Evolutionary conservation across 2,329 filamentous ascomycete genomes (phyloP).

Genomic region (Sphaerulina populicola): DNA sequence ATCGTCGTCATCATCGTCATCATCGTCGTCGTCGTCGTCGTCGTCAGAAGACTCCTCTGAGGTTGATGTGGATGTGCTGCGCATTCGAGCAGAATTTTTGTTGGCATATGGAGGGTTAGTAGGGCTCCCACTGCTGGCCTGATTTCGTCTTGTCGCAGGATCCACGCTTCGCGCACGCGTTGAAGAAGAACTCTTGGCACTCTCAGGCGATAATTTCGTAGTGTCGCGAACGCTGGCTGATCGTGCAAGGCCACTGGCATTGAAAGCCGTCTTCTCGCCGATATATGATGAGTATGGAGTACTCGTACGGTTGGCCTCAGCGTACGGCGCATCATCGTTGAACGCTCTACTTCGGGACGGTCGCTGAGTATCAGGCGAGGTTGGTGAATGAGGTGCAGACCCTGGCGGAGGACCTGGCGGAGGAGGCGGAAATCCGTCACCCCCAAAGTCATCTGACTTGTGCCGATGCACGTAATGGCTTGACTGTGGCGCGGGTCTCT

Average conservation of each 20-base stretch:
- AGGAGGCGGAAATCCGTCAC: slow-evolving; percentile 27
- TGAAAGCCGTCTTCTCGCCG: slow-evolving; percentile 52
- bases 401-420: slow-evolving; percentile 35
- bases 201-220: slow-evolving; percentile 24
- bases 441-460: slow-evolving; percentile 27
- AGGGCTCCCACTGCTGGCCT: slow-evolving; percentile 5
- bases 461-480: slow-evolving; percentile 26
- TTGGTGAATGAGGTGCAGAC: slow-evolving; percentile 25
- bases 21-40: slow-evolving; percentile 1
- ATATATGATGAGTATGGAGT: slow-evolving; percentile 48
- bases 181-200: slow-evolving; percentile 25
- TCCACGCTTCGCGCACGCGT: slow-evolving; percentile 14
- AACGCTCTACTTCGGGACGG: slow-evolving; percentile 25
- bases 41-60: slow-evolving; percentile 3
- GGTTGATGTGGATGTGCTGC: slow-evolving; percentile 4
- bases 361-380: slow-evolving; percentile 32
- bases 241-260: slow-evolving; percentile 43
- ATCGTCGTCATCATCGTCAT: slow-evolving; percentile 5
- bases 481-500: slow-evolving; percentile 43
- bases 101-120: neutral
- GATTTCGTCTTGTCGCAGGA: slow-evolving; percentile 12
- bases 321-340: slow-evolving; percentile 36
- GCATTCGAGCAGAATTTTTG: slow-evolving; percentile 9
- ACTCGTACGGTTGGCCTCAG: slow-evolving; percentile 43
- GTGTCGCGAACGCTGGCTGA: slow-evolving; percentile 47